phyloP scores from a whole-genome alignment of 2,329 filamentous ascomycete genomes.

The Colletotrichum ledebouriae region DNA sequence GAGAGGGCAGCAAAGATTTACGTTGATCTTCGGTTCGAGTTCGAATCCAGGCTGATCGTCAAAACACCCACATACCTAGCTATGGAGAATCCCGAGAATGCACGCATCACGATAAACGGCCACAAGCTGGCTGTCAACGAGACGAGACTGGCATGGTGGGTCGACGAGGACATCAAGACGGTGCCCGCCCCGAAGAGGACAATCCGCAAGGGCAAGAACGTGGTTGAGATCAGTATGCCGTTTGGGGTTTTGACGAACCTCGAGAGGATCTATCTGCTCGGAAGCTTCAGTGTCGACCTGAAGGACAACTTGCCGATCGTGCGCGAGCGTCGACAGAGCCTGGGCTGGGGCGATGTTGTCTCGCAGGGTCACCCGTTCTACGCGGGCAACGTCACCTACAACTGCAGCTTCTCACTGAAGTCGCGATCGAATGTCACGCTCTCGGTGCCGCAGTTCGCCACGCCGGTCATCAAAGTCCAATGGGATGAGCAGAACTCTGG shows the following conservation, averaged over 20 bases:
- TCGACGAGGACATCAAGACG: slow-evolving; percentile 49
- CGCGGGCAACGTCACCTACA: slow-evolving; percentile 45
- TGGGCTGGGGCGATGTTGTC: slow-evolving; percentile 48
- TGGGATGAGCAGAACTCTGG: slow-evolving; percentile 14
- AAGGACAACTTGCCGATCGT: slow-evolving; percentile 29
- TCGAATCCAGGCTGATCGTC: slow-evolving; percentile 44
- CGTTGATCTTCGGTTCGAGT: slow-evolving; percentile 46
- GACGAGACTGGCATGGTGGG: slow-evolving; percentile 46
- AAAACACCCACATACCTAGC: slow-evolving; percentile 43
- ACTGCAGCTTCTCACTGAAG: slow-evolving; percentile 30
- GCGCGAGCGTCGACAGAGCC: not conserved
- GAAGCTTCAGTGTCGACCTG: slow-evolving; percentile 46
- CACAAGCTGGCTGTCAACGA: slow-evolving; percentile 13
- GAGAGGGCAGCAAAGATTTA: slow-evolving; percentile 44
- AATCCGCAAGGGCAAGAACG: slow-evolving; percentile 46
- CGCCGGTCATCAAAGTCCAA: slow-evolving; percentile 33
- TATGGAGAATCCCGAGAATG: slow-evolving; percentile 46
- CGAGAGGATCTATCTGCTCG: slow-evolving; percentile 49
- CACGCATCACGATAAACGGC: slow-evolving; percentile 45
- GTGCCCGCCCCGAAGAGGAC: slow-evolving; percentile 42
- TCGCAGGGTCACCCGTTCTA: slow-evolving; percentile 46
- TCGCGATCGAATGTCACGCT: slow-evolving; percentile 18
- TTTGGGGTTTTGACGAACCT: slow-evolving; percentile 49
- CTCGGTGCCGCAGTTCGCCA: slow-evolving; percentile 27
- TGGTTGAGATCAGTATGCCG: slow-evolving; percentile 45